phyloP scores from a whole-genome alignment of 2,329 filamentous ascomycete genomes.

The Fusarium stilboides region DNA sequence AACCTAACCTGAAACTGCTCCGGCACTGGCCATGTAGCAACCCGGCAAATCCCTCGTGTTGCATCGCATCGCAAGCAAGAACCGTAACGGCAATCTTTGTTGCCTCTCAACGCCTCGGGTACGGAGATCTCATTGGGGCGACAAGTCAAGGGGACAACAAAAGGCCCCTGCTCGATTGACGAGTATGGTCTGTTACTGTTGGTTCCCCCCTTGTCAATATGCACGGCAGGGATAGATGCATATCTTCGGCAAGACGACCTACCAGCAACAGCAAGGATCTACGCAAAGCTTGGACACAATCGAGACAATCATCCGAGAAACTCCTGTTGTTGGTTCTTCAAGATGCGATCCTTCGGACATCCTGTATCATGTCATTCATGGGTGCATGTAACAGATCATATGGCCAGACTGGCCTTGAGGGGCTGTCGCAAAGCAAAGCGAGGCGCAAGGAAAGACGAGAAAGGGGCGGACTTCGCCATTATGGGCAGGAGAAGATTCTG shows the following conservation, averaged over 20 bases:
- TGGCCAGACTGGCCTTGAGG: too few species aligned
- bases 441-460: too few species aligned
- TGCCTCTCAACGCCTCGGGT: background rate
- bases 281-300: too few species aligned
- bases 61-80: constrained; percentile 3
- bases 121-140: constrained; percentile 9
- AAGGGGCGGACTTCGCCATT: too few species aligned
- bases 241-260: background rate
- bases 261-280: background rate
- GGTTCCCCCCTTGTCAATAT: background rate
- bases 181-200: background rate
- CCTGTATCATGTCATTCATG: too few species aligned
- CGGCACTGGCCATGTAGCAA: background rate
- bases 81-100: background rate
- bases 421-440: too few species aligned
- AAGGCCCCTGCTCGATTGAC: background rate
- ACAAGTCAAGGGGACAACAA: background rate
- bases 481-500: too few species aligned
- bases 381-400: too few species aligned
- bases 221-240: background rate
- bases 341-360: too few species aligned
- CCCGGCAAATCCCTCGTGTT: constrained; percentile 1
- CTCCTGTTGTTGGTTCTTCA: background rate
- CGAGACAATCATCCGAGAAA: background rate
- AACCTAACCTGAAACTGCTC: constrained; percentile 18